Evolutionary conservation across 2,329 filamentous ascomycete species (phyloP).

Genomic region (Stagonosporopsis cucurbitacearum): DNA sequence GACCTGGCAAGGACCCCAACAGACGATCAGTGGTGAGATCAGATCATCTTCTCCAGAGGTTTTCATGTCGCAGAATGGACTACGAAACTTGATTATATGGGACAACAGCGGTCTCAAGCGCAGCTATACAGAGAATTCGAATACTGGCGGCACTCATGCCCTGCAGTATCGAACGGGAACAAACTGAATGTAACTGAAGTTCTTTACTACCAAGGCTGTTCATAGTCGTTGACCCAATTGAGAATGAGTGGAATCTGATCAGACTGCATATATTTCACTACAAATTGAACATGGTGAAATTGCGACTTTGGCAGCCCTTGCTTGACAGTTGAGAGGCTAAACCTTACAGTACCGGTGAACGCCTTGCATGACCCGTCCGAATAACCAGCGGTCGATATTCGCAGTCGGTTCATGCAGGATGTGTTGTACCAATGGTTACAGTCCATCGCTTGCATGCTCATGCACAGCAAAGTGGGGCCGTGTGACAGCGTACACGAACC

Average conservation of each 20-base stretch:
- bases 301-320: neutral
- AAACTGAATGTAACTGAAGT: neutral
- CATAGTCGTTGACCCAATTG: neutral
- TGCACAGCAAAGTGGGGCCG: constrained; percentile 2
- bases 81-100: neutral
- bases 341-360: neutral
- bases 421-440: constrained; percentile 1
- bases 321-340: neutral
- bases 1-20: neutral
- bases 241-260: neutral
- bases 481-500: neutral
- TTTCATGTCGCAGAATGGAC: neutral
- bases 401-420: neutral
- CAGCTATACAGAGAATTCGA: neutral
- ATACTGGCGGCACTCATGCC: neutral
- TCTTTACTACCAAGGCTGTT: neutral
- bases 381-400: neutral
- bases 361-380: neutral
- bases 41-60: neutral
- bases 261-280: neutral
- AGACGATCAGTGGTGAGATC: neutral
- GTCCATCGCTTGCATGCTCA: constrained; percentile 1
- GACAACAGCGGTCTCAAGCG: neutral
- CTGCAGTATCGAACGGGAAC: neutral
- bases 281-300: neutral